Conservation (phyloP, 2,329 filamentous ascomycete species). For the Colletotrichum karsti region DNA sequence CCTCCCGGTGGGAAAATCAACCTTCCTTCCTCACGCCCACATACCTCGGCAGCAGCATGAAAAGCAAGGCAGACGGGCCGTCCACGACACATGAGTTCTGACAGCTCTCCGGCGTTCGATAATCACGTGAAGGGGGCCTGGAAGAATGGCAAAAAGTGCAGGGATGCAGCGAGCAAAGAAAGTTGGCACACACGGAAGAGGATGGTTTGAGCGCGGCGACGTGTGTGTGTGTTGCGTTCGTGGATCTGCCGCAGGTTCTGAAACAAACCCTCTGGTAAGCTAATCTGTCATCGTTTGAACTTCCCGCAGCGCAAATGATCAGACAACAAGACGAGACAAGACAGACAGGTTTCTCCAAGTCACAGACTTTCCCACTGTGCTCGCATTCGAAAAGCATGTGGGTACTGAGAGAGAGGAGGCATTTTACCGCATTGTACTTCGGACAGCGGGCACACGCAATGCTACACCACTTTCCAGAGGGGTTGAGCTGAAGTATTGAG, state of each 20-base stretch:
- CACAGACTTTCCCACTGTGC: conserved; percentile 4
- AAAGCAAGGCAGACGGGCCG: neutral
- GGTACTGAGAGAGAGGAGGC: neutral
- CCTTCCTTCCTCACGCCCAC: neutral
- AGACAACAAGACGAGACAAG: neutral
- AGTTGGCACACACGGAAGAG: neutral
- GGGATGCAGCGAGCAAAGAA: neutral
- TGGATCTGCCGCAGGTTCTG: conserved; percentile 19
- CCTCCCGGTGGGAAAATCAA: neutral
- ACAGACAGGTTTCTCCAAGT: neutral
- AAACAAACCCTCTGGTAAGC: conserved; percentile 20
- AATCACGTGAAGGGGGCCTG: neutral
- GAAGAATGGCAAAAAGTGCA: neutral
- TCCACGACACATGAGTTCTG: neutral
- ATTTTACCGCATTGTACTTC: no score
- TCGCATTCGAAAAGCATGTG: neutral
- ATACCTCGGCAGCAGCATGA: conserved; percentile 4
- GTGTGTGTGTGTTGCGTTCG: conserved; percentile 2
- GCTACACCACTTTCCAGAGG: no score
- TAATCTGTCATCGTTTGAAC: conserved; percentile 25
- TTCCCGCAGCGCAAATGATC: conserved; percentile 10
- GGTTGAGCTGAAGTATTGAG: neutral
- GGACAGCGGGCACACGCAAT: neutral
- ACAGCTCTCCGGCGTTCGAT: neutral
- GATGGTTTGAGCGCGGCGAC: neutral